Base-by-base conservation (phyloP, 164 flowering plant genomes). In the Stephania yunnanensis region DNA sequence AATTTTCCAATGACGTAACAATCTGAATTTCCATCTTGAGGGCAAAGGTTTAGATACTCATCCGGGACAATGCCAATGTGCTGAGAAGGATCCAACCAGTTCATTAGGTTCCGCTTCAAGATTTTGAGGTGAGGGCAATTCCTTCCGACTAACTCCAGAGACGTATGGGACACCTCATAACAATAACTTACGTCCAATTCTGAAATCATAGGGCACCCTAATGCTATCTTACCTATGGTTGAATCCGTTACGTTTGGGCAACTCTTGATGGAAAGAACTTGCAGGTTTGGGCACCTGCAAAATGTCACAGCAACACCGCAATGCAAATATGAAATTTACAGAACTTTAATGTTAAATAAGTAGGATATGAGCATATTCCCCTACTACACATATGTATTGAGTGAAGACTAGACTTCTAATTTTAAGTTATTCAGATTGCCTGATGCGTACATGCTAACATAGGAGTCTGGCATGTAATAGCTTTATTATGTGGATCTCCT, bases 161-260 rank as follows among this genome's bases (percentile, higher is more conserved):
- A 89, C 71, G 85, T 82, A 73, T 89, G 85, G 36, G 99, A 89
- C 75, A 95, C 80, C 77, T 91, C 92, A 74, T 91, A 84, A 82
- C 95, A 95, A 78, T 82, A 90, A 85, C 99, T 95, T 46, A 91
- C 84, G 71, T 95, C 95, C 11, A 93, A 87, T 75, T 90, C 97
- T 50, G 30, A 76, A 20, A 95, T 90, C 81, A 84, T 75, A 44
- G 82, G 79, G 74, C 97, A 93, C 3, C 75, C 73, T 5, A 77
- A 78, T 15, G 97, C 94, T 46, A 95, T 78, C 66, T 80, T 83
- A 46, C 80, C 50, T 75, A 95, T 85, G 9, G 86, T 82, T 53
- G 71, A 73, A 81, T 93, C 90, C 2, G 93, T 89, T 30, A 93
- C 95, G 79, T 86, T 87, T 17, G 87, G 91, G 77, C 88, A 83